Conservation (phyloP, 495 filamentous ascomycete species). For the Penicillium cosmopolitanum region DNA sequence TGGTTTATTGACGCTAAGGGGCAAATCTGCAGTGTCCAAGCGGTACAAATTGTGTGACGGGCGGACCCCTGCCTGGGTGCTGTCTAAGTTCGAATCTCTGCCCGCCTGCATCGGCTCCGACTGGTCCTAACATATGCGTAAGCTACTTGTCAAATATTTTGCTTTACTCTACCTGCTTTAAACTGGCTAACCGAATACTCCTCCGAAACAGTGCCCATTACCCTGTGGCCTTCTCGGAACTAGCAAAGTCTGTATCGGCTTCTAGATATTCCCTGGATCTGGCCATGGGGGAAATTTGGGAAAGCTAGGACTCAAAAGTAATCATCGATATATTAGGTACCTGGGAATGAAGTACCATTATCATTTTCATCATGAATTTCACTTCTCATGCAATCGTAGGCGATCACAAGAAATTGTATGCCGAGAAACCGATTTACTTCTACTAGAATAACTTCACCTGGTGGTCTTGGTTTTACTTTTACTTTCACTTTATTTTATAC, state of each 20-base stretch:
- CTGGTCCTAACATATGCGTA: conserved; percentile 26
- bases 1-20: not conserved
- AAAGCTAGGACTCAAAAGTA: no score
- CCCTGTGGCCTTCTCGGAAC: conserved; percentile 14
- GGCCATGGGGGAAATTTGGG: no score
- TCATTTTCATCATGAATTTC: not conserved
- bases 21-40: conserved; percentile 18
- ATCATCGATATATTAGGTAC: no score
- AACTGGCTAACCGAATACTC: not conserved
- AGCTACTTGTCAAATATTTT: conserved; percentile 9
- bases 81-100: conserved; percentile 22
- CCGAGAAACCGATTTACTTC: no score
- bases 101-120: conserved; percentile 18
- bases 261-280: conserved; percentile 1
- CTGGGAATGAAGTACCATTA: no score
- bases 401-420: no score
- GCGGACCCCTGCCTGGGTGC: conserved; percentile 24
- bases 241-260: conserved; percentile 12
- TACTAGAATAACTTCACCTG: no score
- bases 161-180: not conserved
- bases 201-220: conserved; percentile 14
- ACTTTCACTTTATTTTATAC: no score
- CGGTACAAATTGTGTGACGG: conserved; percentile 20
- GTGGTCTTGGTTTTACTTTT: no score
- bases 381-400: not conserved